A percentile compares a stretch with the other conserved stretches of the same genome.
Conservation (phyloP, 352 stramenopile species). For the Phytophthora rubi region DNA sequence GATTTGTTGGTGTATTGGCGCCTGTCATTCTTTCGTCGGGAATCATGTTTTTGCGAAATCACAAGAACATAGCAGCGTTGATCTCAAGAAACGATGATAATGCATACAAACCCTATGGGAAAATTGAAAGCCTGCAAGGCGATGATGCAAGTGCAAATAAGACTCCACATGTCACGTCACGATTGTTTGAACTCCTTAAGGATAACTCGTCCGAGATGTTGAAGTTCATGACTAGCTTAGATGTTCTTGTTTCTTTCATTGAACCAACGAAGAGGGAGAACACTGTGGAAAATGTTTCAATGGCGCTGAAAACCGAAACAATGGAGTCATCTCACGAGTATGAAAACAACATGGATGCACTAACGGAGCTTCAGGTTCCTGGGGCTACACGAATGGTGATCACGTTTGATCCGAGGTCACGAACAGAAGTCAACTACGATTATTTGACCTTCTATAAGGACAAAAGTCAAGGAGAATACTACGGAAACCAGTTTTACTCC, state of each 20-base stretch:
- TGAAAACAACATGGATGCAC: conserved; percentile 75
- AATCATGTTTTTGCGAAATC: conserved; percentile 41
- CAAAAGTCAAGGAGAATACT: conserved; percentile 54
- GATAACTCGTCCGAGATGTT: conserved; percentile 39
- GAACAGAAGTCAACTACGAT: conserved; percentile 90
- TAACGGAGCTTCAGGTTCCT: conserved; percentile 74
- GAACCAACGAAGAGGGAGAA: conserved; percentile 37
- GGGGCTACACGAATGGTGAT: conserved; percentile 80
- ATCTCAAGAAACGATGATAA: conserved; percentile 3
- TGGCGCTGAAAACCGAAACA: conserved; percentile 52
- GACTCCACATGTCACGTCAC: conserved; percentile 2
- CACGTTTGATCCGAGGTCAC: conserved; percentile 78
- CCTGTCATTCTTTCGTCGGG: conserved; percentile 53
- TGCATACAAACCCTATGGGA: conserved; percentile 1
- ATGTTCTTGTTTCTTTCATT: conserved; percentile 38
- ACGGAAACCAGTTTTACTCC: conserved; percentile 78
- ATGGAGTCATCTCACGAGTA: conserved; percentile 89
- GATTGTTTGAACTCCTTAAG: conserved; percentile 28
- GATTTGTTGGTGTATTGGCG: conserved; percentile 46
- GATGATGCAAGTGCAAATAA: neutral
- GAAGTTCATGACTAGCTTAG: conserved; percentile 45
- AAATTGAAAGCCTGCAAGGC: neutral
- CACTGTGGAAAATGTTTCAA: conserved; percentile 51
- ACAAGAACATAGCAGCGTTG: conserved; percentile 19
- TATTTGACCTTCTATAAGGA: conserved; percentile 91